Evolutionary conservation across 73 alveolate species (phyloP), one percentile per base, ranked within the genome.

Genomic region (Tetrahymena borealis): DNA sequence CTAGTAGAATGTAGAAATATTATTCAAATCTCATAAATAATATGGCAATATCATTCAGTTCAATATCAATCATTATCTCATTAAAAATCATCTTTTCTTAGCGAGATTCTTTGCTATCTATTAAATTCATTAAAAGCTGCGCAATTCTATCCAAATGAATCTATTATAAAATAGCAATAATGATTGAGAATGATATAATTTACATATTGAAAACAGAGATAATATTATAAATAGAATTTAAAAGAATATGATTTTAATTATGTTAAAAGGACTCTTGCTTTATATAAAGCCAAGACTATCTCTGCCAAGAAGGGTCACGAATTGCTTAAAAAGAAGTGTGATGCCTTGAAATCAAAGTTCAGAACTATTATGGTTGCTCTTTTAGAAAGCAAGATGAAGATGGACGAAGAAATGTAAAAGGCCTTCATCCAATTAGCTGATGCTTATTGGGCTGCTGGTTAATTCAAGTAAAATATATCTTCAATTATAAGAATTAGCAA

Each of bases 271-370:
- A 91, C 91, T 43, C 96, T 96, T 38, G 95, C 90, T 41, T 32
- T 93, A 91, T 94, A 90, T 94, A 97, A 97, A 91, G 95, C 90
- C n/a, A 96, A 96, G 95, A 91, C 93, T 37, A 94, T 92, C 28
- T 98, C 98, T 35, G 99, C 99, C 78, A 97, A 97, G 96, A 98
- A 98, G 94, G 99, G 99, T 24, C 98, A 97, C 91, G 99, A 98
- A 85, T 95, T 98, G 90, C 97, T 98, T 60, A 98, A 98, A 96
- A 97, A 98, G 97, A 98, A 98, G 94, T 96, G 99, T 9, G 99
- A 98, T 95, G 99, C 99, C 41, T 96, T 98, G 40, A 98, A 93
- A 77, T 79, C 95, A 20, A 93, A 93, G 36, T 93, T 93, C 79
- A 98, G 99, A 96, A 99, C 95, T 20, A 94, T 97, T 90, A 95